Percentiles rank a stretch among this genome's conserved stretches.
These are phyloP conservation scores for Marasmius sp. DNA, from an alignment of 1,284 basidiomycete species.

Conservation along the genomic window DNA sequence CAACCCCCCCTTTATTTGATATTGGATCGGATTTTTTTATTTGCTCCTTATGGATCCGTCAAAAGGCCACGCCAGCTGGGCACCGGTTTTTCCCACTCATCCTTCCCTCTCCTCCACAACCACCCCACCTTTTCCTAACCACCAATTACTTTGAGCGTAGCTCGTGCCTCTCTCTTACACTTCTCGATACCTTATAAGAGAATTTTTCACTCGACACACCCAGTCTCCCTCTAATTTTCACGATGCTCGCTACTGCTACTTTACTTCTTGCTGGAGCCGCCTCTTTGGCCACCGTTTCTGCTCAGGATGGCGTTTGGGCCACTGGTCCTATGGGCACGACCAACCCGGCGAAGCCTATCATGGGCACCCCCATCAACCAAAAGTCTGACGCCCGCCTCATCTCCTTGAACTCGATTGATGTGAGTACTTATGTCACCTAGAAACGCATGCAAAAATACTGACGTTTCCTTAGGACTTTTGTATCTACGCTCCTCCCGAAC, in stretches of 20 bases:
- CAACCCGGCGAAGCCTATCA: constrained; percentile 37
- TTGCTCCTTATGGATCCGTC: too few species aligned
- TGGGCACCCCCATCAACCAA: constrained; percentile 40
- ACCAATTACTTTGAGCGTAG: too few species aligned
- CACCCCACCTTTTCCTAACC: too few species aligned
- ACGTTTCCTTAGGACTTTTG: constrained; percentile 34
- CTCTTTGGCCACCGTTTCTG: constrained; percentile 15
- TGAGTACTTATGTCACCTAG: constrained; percentile 13
- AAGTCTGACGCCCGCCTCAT: constrained; percentile 36
- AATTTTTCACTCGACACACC: too few species aligned
- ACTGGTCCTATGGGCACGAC: constrained; percentile 39
- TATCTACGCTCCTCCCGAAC: constrained; percentile 37
- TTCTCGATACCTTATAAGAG: too few species aligned
- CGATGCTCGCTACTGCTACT: constrained; percentile 12
- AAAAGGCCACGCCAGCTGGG: too few species aligned
- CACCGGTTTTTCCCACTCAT: too few species aligned
- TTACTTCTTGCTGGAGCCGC: constrained; percentile 17
- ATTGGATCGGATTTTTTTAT: too few species aligned
- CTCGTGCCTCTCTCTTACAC: too few species aligned
- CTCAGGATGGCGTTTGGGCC: constrained; percentile 36
- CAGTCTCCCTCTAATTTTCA: not conserved
- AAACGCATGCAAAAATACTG: not conserved
- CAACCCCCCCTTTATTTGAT: too few species aligned
- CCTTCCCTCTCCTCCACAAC: too few species aligned
- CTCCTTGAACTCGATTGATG: constrained; percentile 38